Conservation (phyloP, 108 stramenopile species). For the Pseudonitzschia pungens region DNA sequence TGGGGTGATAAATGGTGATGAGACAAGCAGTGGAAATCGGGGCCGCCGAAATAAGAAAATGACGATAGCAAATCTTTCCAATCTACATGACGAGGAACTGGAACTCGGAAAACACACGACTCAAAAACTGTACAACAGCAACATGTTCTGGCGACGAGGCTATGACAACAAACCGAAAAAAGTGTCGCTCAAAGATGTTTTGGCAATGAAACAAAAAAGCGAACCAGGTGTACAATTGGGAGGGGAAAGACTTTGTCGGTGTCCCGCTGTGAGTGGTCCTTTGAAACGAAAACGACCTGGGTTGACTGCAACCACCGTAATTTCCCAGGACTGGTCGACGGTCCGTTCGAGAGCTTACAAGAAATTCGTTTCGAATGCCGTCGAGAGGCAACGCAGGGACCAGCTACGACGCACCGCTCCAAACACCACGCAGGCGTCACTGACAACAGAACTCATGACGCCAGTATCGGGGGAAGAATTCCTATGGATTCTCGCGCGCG, state of each 20-base stretch:
- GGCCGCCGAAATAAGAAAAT: slow-evolving; percentile 1
- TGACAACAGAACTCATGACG: not conserved
- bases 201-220: slow-evolving; percentile 1
- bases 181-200: slow-evolving; percentile 10
- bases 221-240: not conserved
- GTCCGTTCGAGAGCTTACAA: slow-evolving; percentile 21
- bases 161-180: not conserved
- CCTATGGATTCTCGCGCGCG: not conserved
- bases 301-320: not conserved
- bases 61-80: slow-evolving; percentile 1
- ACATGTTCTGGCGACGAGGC: not conserved
- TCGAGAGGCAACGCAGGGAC: not conserved
- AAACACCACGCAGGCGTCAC: not conserved
- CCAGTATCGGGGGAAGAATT: not conserved
- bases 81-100: slow-evolving; percentile 13
- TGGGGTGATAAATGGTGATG: not conserved
- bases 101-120: not conserved
- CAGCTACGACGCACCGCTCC: not conserved
- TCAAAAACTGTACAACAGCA: not conserved
- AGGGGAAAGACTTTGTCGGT: not conserved
- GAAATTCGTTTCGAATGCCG: slow-evolving; percentile 13
- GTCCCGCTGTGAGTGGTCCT: not conserved
- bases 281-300: not conserved
- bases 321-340: slow-evolving; percentile 11
- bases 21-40: not conserved